These are phyloP conservation scores for Aegilops sharonensis DNA, from an alignment of 176 grass and related monocot species.

Conservation along the genomic window DNA sequence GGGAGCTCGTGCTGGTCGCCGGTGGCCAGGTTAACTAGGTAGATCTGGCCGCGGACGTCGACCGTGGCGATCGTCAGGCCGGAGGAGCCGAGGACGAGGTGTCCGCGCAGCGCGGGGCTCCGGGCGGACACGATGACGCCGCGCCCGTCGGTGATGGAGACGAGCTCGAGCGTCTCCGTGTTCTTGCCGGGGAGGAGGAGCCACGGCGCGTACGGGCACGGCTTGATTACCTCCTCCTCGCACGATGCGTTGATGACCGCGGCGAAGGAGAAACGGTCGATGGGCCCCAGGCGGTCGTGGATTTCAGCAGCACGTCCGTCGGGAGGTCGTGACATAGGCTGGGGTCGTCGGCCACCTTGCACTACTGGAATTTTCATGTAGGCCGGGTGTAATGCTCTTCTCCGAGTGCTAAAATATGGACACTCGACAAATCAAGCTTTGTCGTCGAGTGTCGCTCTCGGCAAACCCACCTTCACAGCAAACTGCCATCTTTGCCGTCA, in stretches of 20 bases:
- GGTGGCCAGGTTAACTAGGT: constrained; percentile 2
- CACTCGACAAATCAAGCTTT: too few relatives aligned
- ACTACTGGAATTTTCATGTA: too few relatives aligned
- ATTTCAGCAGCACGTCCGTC: too few relatives aligned
- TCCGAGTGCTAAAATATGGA: too few relatives aligned
- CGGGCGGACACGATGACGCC: neutral
- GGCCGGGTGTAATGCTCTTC: too few relatives aligned
- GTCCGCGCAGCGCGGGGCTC: neutral
- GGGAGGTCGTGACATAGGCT: too few relatives aligned
- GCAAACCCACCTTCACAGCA: too few relatives aligned
- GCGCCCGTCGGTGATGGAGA: neutral
- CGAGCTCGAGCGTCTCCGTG: neutral
- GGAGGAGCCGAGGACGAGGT: neutral
- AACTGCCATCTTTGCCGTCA: too few relatives aligned
- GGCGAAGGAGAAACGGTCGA: too few relatives aligned
- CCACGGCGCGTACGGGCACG: neutral
- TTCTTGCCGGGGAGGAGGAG: neutral
- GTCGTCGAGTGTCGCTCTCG: too few relatives aligned
- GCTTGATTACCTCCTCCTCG: neutral
- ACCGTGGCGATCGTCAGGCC: neutral
- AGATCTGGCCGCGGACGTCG: neutral
- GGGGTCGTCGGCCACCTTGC: too few relatives aligned
- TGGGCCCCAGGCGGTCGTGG: too few relatives aligned
- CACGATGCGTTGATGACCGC: neutral
- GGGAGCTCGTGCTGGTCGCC: neutral